Percentiles rank a stretch among this genome's conserved stretches.
These are phyloP conservation scores for Tylopilus orsonianus DNA, from an alignment of 1,284 basidiomycete species.

Conservation along the genomic window DNA sequence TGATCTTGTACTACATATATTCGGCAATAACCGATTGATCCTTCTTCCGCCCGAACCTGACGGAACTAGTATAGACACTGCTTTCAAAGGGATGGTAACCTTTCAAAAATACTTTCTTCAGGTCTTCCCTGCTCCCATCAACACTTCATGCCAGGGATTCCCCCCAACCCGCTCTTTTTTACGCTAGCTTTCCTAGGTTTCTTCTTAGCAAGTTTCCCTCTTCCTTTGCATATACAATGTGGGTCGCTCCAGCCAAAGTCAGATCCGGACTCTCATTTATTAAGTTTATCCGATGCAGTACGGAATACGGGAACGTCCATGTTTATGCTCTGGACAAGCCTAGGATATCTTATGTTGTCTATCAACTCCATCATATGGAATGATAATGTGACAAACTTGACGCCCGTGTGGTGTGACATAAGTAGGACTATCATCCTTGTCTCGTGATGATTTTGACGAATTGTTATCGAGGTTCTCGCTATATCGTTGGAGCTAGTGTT, in stretches of 20 bases:
- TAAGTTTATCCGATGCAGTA: constrained; percentile 24
- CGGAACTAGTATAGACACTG: too few relatives aligned
- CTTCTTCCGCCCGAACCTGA: too few relatives aligned
- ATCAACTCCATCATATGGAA: constrained; percentile 71
- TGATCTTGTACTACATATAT: neutral
- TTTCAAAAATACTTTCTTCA: too few relatives aligned
- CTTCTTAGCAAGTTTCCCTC: neutral
- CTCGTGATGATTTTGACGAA: neutral
- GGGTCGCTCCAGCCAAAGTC: neutral
- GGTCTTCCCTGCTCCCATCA: too few relatives aligned
- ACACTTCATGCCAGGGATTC: neutral
- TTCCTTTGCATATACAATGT: constrained; percentile 1
- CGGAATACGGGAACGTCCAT: constrained; percentile 61
- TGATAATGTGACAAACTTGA: constrained; percentile 51
- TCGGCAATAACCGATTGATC: too few relatives aligned
- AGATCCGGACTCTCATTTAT: neutral
- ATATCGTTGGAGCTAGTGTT: constrained; percentile 31
- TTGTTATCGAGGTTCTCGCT: constrained; percentile 8
- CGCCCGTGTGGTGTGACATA: constrained; percentile 78
- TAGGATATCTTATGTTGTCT: constrained; percentile 54
- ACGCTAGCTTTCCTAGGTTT: neutral
- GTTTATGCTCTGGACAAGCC: constrained; percentile 61
- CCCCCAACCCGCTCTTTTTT: neutral
- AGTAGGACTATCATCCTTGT: constrained; percentile 40
- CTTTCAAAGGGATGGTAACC: too few relatives aligned